Percentiles rank a stretch among this genome's conserved stretches.
These are phyloP conservation scores for Thermothielavioides terrestris DNA, from an alignment of 495 filamentous ascomycete genomes.

Conservation along the genomic window DNA sequence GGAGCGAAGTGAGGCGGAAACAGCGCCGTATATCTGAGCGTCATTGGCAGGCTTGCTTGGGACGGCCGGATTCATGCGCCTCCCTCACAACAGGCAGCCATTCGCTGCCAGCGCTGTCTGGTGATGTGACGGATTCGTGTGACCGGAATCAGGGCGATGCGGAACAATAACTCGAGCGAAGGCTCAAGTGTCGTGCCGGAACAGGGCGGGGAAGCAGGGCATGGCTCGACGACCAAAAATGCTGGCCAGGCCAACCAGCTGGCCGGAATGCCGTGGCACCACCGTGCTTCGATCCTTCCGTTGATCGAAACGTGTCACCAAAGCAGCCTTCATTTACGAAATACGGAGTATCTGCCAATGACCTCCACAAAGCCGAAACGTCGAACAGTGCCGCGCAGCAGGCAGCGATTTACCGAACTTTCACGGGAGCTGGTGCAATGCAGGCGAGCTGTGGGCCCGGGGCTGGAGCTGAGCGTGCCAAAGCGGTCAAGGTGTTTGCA, in stretches of 20 bases:
- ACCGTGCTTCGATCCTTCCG: background rate
- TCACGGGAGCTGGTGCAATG: background rate
- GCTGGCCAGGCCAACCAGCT: background rate
- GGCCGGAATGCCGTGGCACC: background rate
- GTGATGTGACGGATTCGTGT: background rate
- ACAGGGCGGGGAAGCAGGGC: background rate
- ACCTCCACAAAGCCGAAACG: background rate
- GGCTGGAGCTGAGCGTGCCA: constrained; percentile 11
- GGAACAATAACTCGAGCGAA: background rate
- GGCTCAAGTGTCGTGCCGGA: background rate
- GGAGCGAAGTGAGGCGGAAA: background rate
- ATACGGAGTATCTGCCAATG: no score
- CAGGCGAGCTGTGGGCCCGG: background rate
- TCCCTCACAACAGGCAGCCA: background rate
- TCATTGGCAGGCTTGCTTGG: background rate
- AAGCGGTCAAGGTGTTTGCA: no score
- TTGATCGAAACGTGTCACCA: background rate
- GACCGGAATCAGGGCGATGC: background rate
- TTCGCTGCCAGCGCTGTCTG: background rate
- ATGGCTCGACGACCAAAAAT: background rate
- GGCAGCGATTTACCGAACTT: background rate
- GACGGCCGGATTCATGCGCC: constrained; percentile 8
- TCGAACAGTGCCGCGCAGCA: background rate
- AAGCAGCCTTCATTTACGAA: background rate
- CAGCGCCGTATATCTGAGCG: background rate